Conservation (phyloP, 2,329 filamentous ascomycete species). For the Verticillium dahliae region DNA sequence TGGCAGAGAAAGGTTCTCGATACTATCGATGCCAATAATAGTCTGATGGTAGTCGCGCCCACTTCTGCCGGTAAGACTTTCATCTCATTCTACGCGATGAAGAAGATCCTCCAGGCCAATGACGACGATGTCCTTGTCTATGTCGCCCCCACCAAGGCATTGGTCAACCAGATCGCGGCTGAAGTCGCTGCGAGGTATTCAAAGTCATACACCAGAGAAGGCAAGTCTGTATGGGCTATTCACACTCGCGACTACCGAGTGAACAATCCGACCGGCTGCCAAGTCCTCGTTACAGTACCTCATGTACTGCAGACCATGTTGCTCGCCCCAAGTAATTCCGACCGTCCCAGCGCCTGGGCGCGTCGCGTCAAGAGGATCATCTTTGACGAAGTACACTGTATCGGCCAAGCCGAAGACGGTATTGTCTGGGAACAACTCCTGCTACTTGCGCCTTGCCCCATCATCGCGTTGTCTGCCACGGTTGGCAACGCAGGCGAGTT, state of each 20-base stretch:
- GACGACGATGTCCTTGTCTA: conserved; percentile 70
- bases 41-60: conserved; percentile 68
- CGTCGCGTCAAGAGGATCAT: conserved; percentile 66
- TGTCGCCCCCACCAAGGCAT: conserved; percentile 73
- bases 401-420: conserved; percentile 57
- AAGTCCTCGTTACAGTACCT: conserved; percentile 71
- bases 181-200: conserved; percentile 70
- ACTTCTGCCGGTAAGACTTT: conserved; percentile 79
- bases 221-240: conserved; percentile 70
- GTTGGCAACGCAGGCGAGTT: conserved; percentile 71
- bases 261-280: conserved; percentile 66
- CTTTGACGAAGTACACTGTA: conserved; percentile 78
- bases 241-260: conserved; percentile 70
- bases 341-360: conserved; percentile 50
- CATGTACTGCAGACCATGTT: conserved; percentile 77
- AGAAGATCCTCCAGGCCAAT: conserved; percentile 60
- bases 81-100: conserved; percentile 81
- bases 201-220: conserved; percentile 54
- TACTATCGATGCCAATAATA: conserved; percentile 62
- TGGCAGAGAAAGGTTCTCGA: conserved; percentile 74
- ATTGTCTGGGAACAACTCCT: conserved; percentile 66
- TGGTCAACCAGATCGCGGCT: conserved; percentile 78
- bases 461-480: conserved; percentile 74
- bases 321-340: conserved; percentile 57
- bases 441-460: conserved; percentile 66